Evolutionary conservation across 768 basidiomycete species (phyloP), one percentile per base, ranked within the genome.

Genomic region (Ramaria sp.): DNA sequence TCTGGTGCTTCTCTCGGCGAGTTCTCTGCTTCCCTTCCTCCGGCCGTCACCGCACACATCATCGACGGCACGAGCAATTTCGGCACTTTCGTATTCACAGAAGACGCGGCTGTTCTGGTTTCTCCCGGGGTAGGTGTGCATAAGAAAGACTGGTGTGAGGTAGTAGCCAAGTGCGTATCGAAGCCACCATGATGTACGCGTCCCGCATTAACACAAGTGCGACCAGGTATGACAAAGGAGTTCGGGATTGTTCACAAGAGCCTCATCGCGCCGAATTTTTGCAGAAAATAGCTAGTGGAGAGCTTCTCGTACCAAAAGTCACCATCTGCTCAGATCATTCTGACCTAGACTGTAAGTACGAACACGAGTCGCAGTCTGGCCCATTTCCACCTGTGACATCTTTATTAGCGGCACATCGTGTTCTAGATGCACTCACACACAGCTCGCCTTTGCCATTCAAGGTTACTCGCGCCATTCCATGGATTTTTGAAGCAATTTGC

Each of bases 381-480:
- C 42, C 17, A 41, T 41, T 13, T 41, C 7, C 39, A 19, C 2
- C 42, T 3, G 7, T 17, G 17, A n/a, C 13, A 7, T 17, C 34
- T 37, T 37, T 37, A 12, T 39, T n/a, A 52, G 51, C 51, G 6
- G 51, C 42, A 33, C 30, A 20, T 2, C 13, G 13, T 20, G n/a
- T 15, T 9, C 12, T 55, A 15, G 53, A 43, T 15, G 38, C 41
- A 30, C 41, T 55, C 17, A 19, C 30, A 4, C 7, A 24, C 15
- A 39, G 10, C 10, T 42, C 53, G 7, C 46, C 53, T 48, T 49
- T 19, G 11, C 27, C 58, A 17, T 59, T 59, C 53, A 51, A 47
- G 15, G 46, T 54, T 19, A 59, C 58, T 7, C 53, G 58, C 15
- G 58, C 58, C 30, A 59, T 59, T 47, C 58, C 58, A 11, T 59